Evolutionary conservation across 805 yeast genomes (phyloP).

Genomic region (Cyberlindnera bimundalis): DNA sequence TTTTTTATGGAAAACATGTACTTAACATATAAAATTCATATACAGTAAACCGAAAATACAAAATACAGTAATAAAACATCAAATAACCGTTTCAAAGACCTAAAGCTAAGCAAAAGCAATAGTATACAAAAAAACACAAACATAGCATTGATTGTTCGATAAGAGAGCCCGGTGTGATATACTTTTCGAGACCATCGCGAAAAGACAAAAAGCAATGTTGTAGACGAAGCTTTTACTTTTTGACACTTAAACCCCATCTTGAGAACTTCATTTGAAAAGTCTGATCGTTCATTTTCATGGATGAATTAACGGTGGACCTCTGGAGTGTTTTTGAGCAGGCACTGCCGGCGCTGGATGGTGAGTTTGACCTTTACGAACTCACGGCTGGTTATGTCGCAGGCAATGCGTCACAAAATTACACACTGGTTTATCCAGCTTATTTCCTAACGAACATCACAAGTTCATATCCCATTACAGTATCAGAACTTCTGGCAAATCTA

Average conservation of each 20-base stretch:
- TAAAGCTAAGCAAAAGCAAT: too few relatives aligned
- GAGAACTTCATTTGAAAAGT: not conserved
- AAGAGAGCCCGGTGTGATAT: too few relatives aligned
- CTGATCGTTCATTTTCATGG: not conserved
- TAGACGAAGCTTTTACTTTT: too few relatives aligned
- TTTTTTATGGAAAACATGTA: too few relatives aligned
- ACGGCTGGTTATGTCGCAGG: constrained; percentile 18
- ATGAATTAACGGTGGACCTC: not conserved
- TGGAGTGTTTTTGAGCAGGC: constrained; percentile 3
- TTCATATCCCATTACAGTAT: constrained; percentile 1
- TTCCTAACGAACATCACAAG: constrained; percentile 46
- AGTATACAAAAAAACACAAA: too few relatives aligned
- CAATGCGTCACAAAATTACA: constrained; percentile 1
- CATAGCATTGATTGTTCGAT: too few relatives aligned
- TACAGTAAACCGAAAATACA: too few relatives aligned
- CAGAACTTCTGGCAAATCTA: constrained; percentile 13
- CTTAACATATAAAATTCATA: too few relatives aligned
- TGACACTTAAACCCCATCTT: not conserved
- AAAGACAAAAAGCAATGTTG: too few relatives aligned
- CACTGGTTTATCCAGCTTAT: constrained; percentile 36
- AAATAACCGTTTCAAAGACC: too few relatives aligned
- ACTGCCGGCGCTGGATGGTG: constrained; percentile 12
- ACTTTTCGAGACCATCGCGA: too few relatives aligned
- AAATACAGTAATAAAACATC: too few relatives aligned
- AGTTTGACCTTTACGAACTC: constrained; percentile 22